phyloP scores from a whole-genome alignment of 805 yeast species.

The Candida michaelii region DNA sequence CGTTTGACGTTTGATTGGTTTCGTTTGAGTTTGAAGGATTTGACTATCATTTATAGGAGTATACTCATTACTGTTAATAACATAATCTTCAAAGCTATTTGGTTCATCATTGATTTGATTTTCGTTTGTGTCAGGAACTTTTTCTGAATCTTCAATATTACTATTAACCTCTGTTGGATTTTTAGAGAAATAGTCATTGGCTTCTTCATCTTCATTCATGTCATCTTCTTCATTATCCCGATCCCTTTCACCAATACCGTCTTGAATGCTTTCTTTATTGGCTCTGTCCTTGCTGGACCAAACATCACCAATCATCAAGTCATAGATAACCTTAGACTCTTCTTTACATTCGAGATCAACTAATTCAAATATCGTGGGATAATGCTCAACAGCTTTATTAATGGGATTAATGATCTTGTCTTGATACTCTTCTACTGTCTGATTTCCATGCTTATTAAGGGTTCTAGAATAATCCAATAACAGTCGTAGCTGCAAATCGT shows the following conservation, averaged over 20 bases:
- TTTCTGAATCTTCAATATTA: too few relatives aligned
- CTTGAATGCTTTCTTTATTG: not conserved
- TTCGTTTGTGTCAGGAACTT: too few relatives aligned
- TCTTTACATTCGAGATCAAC: slow-evolving; percentile 23
- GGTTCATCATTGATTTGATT: too few relatives aligned
- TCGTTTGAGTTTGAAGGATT: slow-evolving; percentile 19
- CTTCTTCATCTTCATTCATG: slow-evolving; percentile 16
- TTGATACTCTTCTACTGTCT: slow-evolving; percentile 6
- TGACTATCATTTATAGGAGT: slow-evolving; percentile 11
- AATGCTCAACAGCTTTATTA: slow-evolving; percentile 9
- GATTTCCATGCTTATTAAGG: slow-evolving; percentile 17
- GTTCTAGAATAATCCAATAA: slow-evolving; percentile 29
- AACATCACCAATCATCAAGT: slow-evolving; percentile 3
- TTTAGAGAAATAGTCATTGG: too few relatives aligned
- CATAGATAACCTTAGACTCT: slow-evolving; percentile 5
- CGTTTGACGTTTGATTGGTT: not conserved
- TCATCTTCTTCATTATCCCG: slow-evolving; percentile 14
- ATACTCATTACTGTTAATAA: too few relatives aligned
- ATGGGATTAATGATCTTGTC: slow-evolving; percentile 8
- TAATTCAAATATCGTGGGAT: slow-evolving; percentile 30
- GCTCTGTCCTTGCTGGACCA: not conserved
- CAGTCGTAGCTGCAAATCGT: slow-evolving; percentile 27
- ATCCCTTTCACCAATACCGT: slow-evolving; percentile 6
- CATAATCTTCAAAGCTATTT: not conserved
- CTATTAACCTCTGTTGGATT: too few relatives aligned